Evolutionary conservation across 2,329 filamentous ascomycete genomes (phyloP).

Genomic region (Colletotrichum salicis): DNA sequence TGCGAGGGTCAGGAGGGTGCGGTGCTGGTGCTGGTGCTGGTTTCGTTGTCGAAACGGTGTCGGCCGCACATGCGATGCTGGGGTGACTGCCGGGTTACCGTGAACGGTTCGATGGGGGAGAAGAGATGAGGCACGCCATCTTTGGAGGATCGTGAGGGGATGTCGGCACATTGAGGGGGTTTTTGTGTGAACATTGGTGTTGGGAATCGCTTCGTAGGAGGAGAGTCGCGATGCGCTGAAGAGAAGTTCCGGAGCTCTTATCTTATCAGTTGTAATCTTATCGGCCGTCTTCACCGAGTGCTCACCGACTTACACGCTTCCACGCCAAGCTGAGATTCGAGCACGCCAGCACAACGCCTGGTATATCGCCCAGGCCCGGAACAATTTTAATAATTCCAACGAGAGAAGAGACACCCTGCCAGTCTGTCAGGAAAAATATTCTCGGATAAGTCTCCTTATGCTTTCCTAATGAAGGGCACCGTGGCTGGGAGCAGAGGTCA

Average conservation of each 20-base stretch:
- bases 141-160: not conserved
- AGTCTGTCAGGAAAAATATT: too few relatives aligned
- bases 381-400: not conserved
- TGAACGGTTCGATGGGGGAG: not conserved
- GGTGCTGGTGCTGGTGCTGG: constrained; percentile 26
- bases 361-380: not conserved
- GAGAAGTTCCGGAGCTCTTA: constrained; percentile 29
- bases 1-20: constrained; percentile 68
- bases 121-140: constrained; percentile 5
- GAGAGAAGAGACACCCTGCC: too few relatives aligned
- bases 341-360: not conserved
- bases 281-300: not conserved
- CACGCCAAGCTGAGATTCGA: not conserved
- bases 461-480: not conserved
- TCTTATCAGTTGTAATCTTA: constrained; percentile 21
- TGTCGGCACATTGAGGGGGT: constrained; percentile 10
- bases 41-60: not conserved
- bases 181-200: not conserved
- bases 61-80: not conserved
- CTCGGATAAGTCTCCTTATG: not conserved
- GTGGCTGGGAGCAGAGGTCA: not conserved
- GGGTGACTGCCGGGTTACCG: not conserved
- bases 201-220: not conserved
- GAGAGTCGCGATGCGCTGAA: not conserved
- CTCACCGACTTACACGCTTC: constrained; percentile 28